These are phyloP conservation scores for Monosporozyma yasuniensis DNA, from an alignment of 805 yeast species.

Conservation along the genomic window DNA sequence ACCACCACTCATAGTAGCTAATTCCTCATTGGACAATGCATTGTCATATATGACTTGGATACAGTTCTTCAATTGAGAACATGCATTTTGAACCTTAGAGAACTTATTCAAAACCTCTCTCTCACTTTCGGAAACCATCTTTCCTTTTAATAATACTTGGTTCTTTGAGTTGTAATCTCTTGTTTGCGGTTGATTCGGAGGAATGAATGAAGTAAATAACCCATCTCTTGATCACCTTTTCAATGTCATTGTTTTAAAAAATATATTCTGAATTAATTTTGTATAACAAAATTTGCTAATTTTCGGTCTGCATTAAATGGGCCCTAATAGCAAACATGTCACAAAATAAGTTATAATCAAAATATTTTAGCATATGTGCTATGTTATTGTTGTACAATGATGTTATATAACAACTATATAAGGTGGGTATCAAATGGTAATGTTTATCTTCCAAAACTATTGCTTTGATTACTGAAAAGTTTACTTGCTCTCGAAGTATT, in stretches of 20 bases:
- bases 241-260: too few species aligned
- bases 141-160: background rate
- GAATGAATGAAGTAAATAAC: too few species aligned
- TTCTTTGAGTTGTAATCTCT: too few species aligned
- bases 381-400: background rate
- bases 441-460: constrained; percentile 13
- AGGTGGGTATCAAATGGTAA: background rate
- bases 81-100: constrained; percentile 10
- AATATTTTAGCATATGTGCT: too few species aligned
- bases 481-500: background rate
- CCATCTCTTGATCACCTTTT: too few species aligned
- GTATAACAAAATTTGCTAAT: too few species aligned
- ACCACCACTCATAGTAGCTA: constrained; percentile 1
- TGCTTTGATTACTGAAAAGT: constrained; percentile 14
- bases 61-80: constrained; percentile 8
- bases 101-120: constrained; percentile 3
- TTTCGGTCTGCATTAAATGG: background rate
- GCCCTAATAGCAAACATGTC: background rate
- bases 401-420: background rate
- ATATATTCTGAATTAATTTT: too few species aligned
- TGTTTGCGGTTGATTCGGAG: too few species aligned
- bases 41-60: constrained; percentile 8
- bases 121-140: background rate
- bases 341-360: too few species aligned
- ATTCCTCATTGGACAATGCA: constrained; percentile 6